Base-by-base conservation (phyloP, 176 grass and related monocot species). In the Juncus effusus region DNA sequence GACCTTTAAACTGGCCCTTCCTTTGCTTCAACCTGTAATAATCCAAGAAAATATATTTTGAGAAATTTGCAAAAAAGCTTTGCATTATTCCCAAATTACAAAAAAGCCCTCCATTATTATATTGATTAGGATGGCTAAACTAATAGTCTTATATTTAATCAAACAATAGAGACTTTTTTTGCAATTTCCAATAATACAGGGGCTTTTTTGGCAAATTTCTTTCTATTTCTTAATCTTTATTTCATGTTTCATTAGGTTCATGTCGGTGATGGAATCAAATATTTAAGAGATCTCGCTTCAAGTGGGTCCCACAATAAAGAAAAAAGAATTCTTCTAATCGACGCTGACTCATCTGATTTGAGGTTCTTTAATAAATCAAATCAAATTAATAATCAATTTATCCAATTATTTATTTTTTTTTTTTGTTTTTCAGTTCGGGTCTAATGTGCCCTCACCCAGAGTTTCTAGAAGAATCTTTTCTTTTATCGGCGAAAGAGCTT, bases 321-420 rank as follows among this genome's bases (percentile, higher is more conserved):
- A 40, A 55, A 76, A 37, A 91, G 80, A 79, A 80, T 97, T 80
- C 85, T 97, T 40, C 65, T 97, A 70, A 36, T 97, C 40, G 93
- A 97, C 77, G 93, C 86, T 61, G 93, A 97, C 79, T 97, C 93
- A 72, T 91, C 93, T 61, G 93, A 97, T 77, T 45, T 91, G 74
- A 97, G 93, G 93, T 97, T 51, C n/a, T 41, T 73, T 13, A 14
- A 36, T 7, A 51, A 13, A 62, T 63, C 14, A 63, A 40, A 0
- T 51, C 52, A 49, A 3, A 37, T 67, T 52, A 11, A 51, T 37
- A 77, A 51, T 69, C 40, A 57, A 38, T 14, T 50, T 61, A 60
- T 58, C 12, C 1, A 66, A 39, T 75, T 63, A 52, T 45, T 69
- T 40, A 60, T 36, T 57, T 62, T 19, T 50, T 10, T 61, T 57